These are phyloP conservation scores for Cenchrus fungigraminus DNA, from an alignment of 176 grass and related monocot species.

Conservation along the genomic window DNA sequence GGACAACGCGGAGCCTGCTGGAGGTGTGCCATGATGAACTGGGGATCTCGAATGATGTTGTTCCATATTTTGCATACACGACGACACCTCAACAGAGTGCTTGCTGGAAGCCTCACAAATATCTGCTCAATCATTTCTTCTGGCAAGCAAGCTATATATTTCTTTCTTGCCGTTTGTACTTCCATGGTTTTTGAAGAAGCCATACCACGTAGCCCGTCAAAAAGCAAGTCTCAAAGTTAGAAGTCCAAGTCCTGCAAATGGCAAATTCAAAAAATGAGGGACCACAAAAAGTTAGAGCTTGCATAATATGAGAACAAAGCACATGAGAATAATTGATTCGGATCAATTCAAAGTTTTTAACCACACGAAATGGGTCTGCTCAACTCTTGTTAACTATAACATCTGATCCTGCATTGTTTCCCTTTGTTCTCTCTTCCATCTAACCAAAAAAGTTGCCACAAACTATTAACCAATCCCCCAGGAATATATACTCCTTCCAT, in stretches of 20 bases:
- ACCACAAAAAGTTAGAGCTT: not conserved
- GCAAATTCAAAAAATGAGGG: not conserved
- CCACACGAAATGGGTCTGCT: not conserved
- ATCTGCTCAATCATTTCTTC: slow-evolving; percentile 21
- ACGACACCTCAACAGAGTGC: slow-evolving; percentile 10
- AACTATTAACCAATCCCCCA: too few relatives aligned
- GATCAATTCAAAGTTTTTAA: not conserved
- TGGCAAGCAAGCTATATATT: not conserved
- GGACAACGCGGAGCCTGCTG: not conserved
- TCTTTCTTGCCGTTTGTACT: not conserved
- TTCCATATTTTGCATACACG: slow-evolving; percentile 35
- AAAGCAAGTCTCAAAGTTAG: not conserved
- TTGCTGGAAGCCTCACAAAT: slow-evolving; percentile 16
- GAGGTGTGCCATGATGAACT: slow-evolving; percentile 9
- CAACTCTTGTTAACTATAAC: too few relatives aligned
- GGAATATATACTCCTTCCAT: too few relatives aligned
- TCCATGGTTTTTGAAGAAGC: not conserved
- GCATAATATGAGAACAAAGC: not conserved
- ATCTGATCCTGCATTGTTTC: not conserved
- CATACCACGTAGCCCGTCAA: not conserved
- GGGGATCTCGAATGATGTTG: not conserved
- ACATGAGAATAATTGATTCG: too few relatives aligned
- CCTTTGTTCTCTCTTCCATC: too few relatives aligned
- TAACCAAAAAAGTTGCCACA: too few relatives aligned
- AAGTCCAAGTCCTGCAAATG: not conserved